These are phyloP conservation scores for Boechera divaricarpa DNA, from an alignment of 345 rosid species.

Conservation along the genomic window DNA sequence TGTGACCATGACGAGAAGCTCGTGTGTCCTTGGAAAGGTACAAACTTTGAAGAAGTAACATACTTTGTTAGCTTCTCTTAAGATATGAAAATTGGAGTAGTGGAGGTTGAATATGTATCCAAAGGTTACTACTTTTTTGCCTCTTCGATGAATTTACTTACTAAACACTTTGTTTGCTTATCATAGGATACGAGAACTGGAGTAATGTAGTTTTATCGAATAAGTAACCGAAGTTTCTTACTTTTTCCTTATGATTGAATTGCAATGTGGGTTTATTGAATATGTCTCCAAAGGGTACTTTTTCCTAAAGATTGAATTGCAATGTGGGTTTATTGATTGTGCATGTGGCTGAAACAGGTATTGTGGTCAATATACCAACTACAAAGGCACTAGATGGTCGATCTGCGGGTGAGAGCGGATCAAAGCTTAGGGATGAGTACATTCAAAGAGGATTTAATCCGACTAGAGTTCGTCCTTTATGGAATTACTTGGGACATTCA, in stretches of 20 bases:
- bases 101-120: background rate
- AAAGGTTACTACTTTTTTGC: background rate
- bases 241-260: background rate
- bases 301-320: background rate
- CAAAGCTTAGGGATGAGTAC: constrained; percentile 88
- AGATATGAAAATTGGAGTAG: background rate
- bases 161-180: constrained; percentile 12
- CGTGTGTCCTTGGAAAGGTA: constrained; percentile 88
- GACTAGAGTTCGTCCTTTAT: constrained; percentile 74
- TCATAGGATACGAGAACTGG: background rate
- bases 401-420: constrained; percentile 81
- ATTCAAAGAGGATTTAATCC: constrained; percentile 86
- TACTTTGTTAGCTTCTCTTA: constrained; percentile 15
- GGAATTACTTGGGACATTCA: constrained; percentile 84
- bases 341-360: constrained; percentile 46
- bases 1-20: constrained; percentile 71
- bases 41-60: background rate
- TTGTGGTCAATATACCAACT: constrained; percentile 86
- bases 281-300: background rate
- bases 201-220: background rate
- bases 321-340: constrained; percentile 17
- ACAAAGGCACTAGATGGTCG: constrained; percentile 65
- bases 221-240: background rate
- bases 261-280: constrained; percentile 14
- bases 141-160: too few species aligned